Evolutionary conservation across 495 filamentous ascomycete species (phyloP).

Genomic region (Ramalina peruviana): DNA sequence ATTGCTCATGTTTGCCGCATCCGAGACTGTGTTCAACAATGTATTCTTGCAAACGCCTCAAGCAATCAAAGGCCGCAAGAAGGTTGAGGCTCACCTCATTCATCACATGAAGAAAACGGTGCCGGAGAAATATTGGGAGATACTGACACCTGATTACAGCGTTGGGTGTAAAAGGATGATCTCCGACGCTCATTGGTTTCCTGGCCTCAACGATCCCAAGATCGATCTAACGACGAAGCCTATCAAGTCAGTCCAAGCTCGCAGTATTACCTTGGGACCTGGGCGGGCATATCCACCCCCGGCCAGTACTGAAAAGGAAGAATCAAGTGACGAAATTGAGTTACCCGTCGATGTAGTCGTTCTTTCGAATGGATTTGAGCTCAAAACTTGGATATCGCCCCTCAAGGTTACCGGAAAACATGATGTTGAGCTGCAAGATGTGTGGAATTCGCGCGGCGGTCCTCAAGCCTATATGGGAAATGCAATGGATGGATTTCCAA

Average conservation of each 20-base stretch:
- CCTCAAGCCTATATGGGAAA: constrained; percentile 50
- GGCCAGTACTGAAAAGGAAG: constrained; percentile 15
- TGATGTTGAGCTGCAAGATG: constrained; percentile 34
- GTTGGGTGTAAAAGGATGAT: constrained; percentile 51
- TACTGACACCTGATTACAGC: constrained; percentile 46
- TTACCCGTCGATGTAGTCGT: constrained; percentile 46
- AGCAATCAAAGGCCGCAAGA: constrained; percentile 17
- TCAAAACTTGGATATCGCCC: constrained; percentile 28
- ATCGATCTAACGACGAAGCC: constrained; percentile 44
- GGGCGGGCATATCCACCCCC: constrained; percentile 32
- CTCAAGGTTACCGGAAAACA: constrained; percentile 30
- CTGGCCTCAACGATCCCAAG: constrained; percentile 35
- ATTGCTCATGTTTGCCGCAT: constrained; percentile 19
- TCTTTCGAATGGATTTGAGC: constrained; percentile 43
- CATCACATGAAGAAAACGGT: constrained; percentile 33
- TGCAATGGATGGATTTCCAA: constrained; percentile 52
- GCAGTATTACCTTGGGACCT: constrained; percentile 40
- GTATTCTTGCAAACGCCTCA: constrained; percentile 20
- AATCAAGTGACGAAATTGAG: constrained; percentile 23
- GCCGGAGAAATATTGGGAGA: constrained; percentile 49
- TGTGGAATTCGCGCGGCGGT: constrained; percentile 41
- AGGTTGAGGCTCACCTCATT: constrained; percentile 27
- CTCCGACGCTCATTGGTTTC: constrained; percentile 42
- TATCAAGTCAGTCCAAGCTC: constrained; percentile 32
- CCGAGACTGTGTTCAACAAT: constrained; percentile 25